Percentiles rank a stretch among this genome's conserved stretches.
These are phyloP conservation scores for Areca catechu DNA, from an alignment of 176 grass and related monocot species.

Conservation along the genomic window DNA sequence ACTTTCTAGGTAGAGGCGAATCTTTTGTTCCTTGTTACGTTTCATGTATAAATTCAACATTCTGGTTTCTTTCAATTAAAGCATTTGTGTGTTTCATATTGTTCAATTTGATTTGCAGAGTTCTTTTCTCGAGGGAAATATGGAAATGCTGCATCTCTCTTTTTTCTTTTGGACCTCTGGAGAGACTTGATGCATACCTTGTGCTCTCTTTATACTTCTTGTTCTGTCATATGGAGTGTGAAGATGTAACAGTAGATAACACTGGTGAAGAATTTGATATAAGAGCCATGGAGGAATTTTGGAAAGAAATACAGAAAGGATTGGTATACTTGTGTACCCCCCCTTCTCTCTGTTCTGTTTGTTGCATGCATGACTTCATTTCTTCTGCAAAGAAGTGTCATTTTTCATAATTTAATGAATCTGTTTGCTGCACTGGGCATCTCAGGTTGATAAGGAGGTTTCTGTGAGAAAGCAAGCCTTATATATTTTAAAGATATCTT, in stretches of 20 bases:
- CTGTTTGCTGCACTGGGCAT: not conserved
- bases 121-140: constrained; percentile 46
- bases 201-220: constrained; percentile 64
- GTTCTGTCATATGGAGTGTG: constrained; percentile 10
- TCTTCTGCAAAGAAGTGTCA: too few relatives aligned
- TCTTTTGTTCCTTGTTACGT: not conserved
- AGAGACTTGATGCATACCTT: constrained; percentile 58
- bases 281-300: constrained; percentile 50
- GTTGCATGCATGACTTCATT: too few relatives aligned
- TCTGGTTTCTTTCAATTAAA: not conserved
- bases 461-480: constrained; percentile 77
- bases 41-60: too few relatives aligned
- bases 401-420: too few relatives aligned
- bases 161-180: constrained; percentile 44
- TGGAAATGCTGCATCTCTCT: constrained; percentile 67
- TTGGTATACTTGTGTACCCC: constrained; percentile 41
- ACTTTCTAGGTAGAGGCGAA: constrained; percentile 22
- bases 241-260: constrained; percentile 2
- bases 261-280: constrained; percentile 36
- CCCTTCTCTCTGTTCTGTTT: too few relatives aligned
- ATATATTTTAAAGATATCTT: constrained; percentile 64
- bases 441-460: constrained; percentile 79
- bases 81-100: constrained; percentile 1
- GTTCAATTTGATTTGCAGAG: constrained; percentile 34
- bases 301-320: constrained; percentile 70